A percentile compares a stretch with the other conserved stretches of the same genome.
Evolutionary conservation across 768 basidiomycete species (phyloP).

Genomic region (Leucogyrophana mollusca): DNA sequence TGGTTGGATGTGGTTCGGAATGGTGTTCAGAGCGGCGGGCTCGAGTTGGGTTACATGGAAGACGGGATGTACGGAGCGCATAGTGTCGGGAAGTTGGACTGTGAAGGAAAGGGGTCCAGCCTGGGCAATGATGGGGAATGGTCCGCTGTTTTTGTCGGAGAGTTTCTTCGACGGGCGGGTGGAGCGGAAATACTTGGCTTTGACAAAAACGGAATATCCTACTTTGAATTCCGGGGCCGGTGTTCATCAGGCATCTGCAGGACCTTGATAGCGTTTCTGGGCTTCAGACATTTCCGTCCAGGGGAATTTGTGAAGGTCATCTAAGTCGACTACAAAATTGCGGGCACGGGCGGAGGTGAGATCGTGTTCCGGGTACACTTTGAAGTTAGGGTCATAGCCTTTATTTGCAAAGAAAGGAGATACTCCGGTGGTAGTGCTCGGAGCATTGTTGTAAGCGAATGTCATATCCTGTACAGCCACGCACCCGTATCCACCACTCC

Average conservation of each 20-base stretch:
- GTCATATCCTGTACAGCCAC: no score
- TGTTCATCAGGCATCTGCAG: background rate
- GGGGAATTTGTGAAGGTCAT: constrained; percentile 15
- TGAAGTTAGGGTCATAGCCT: constrained; percentile 22
- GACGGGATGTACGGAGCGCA: constrained; percentile 11
- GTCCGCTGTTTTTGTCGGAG: constrained; percentile 19
- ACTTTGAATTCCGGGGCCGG: constrained; percentile 5
- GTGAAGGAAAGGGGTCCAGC: constrained; percentile 17
- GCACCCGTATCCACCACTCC: no score
- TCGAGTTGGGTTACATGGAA: constrained; percentile 6
- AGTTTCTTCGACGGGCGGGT: constrained; percentile 13
- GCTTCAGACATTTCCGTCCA: constrained; percentile 12
- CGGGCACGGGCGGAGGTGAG: constrained; percentile 14
- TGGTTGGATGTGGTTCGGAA: constrained; percentile 2
- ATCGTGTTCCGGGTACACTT: constrained; percentile 12
- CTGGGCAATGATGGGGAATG: constrained; percentile 18
- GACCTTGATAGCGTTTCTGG: constrained; percentile 11
- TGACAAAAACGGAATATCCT: constrained; percentile 8
- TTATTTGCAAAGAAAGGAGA: constrained; percentile 33
- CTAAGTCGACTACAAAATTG: constrained; percentile 19
- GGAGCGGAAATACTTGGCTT: constrained; percentile 7
- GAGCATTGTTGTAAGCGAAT: constrained; percentile 32
- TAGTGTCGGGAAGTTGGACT: constrained; percentile 17
- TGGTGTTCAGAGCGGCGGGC: background rate
- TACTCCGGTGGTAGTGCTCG: constrained; percentile 23